Evolutionary conservation across 2,329 filamentous ascomycete species (phyloP), one percentile per base, ranked within the genome.

Genomic region (Emericellopsis atlantica): DNA sequence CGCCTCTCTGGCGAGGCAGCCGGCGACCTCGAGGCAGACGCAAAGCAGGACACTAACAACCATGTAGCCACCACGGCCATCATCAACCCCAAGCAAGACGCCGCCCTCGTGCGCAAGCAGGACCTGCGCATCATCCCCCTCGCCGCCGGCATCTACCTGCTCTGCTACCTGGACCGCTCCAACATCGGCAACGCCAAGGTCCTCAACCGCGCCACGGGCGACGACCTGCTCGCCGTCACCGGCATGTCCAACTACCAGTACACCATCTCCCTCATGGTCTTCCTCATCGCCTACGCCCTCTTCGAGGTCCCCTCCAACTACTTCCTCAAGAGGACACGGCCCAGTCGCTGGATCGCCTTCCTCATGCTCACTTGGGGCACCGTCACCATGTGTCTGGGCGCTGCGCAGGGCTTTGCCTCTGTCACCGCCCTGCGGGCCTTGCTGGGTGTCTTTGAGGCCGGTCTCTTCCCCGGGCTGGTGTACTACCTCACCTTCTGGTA

Each of bases 401-500:
- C 80, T 5, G 72, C 75, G 2, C 68, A 76, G 24, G 77, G 58
- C 49, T 86, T 76, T 51, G 69, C 60, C 4, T 71, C 72, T 9
- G 64, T 88, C n/a, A 70, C 82, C 2, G 79, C 67, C 6, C 77
- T 81, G 45, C 74, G 83, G 6, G 69, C 87, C 22, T 55, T 87
- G 8, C 67, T 88, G 0, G 83, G 83, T 5, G 64, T 74, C 5
- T 74, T 81, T 34, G 83, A 88, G 59, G 81, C 80, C 4, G 82
- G 81, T 14, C 14, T 34, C 16, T 15, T 37, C 34, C 21, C n/a
- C 29, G 57, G 58, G 0, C 59, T 84, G 48, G 72, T 76, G 0
- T 64, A 77, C 56, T 85, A 84, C 49, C 62, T 86, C 11, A 84
- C 81, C 0, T 74, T 84, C 44, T 86, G 82, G 68, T 86, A 86